A percentile compares a stretch with the other conserved stretches of the same genome.
These are phyloP conservation scores for Ganoderma boninense DNA, from an alignment of 1,284 basidiomycete genomes.

Conservation along the genomic window DNA sequence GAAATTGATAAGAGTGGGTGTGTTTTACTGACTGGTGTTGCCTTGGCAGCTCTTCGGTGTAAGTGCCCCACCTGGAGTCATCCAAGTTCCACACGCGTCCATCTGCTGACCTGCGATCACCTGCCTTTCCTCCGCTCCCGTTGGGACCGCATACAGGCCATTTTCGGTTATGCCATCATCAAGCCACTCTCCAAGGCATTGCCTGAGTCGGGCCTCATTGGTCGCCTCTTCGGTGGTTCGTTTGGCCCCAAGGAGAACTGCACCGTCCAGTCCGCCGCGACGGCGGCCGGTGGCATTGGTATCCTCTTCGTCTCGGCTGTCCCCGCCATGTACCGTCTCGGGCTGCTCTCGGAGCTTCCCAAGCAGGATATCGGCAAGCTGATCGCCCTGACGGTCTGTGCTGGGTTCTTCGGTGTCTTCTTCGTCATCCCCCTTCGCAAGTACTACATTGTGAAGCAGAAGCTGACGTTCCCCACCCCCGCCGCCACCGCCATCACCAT, in stretches of 20 bases:
- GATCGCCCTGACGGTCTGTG: constrained; percentile 63
- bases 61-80: constrained; percentile 14
- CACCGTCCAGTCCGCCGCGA: constrained; percentile 63
- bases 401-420: constrained; percentile 73
- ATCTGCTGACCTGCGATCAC: not conserved
- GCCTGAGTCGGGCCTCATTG: constrained; percentile 54
- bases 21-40: constrained; percentile 4
- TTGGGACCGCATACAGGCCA: constrained; percentile 44
- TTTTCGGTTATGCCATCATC: constrained; percentile 73
- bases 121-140: not conserved
- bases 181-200: constrained; percentile 63
- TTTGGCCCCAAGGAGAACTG: constrained; percentile 79
- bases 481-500: constrained; percentile 77
- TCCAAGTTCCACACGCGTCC: not conserved
- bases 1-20: not conserved
- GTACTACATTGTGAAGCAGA: constrained; percentile 75
- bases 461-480: constrained; percentile 74
- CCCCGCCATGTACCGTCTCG: constrained; percentile 72
- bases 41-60: constrained; percentile 56
- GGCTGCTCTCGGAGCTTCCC: constrained; percentile 55
- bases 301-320: constrained; percentile 72
- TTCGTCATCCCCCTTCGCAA: constrained; percentile 72
- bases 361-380: constrained; percentile 61
- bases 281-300: constrained; percentile 64
- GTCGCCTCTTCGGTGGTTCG: constrained; percentile 60